Evolutionary conservation across 257 asterid species (phyloP).

Genomic region (Solanum verrucosum): DNA sequence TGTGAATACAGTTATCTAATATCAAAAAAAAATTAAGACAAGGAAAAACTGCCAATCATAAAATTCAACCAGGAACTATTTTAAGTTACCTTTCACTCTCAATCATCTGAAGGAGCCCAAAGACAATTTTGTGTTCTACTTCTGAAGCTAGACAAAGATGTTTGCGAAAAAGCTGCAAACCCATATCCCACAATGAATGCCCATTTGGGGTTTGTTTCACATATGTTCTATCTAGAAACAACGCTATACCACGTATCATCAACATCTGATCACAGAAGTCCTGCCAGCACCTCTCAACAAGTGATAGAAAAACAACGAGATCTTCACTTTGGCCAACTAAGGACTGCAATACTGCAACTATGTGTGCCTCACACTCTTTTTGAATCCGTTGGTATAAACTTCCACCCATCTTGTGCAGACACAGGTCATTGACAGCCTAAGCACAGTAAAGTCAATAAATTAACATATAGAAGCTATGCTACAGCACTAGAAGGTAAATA

Average conservation of each 20-base stretch:
- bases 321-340: slow-evolving; percentile 93
- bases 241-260: slow-evolving; percentile 90
- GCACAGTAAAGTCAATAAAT: slow-evolving; percentile 9
- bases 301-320: slow-evolving; percentile 78
- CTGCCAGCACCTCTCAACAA: slow-evolving; percentile 92
- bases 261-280: slow-evolving; percentile 95
- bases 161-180: slow-evolving; percentile 88
- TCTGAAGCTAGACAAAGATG: slow-evolving; percentile 85
- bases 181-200: slow-evolving; percentile 97
- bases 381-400: slow-evolving; percentile 77
- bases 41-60: neutral
- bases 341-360: slow-evolving; percentile 59
- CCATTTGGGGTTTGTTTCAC: slow-evolving; percentile 87
- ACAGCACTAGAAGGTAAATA: neutral
- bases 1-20: neutral
- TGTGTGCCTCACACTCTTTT: slow-evolving; percentile 76
- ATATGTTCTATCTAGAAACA: slow-evolving; percentile 87
- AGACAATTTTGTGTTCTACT: slow-evolving; percentile 85
- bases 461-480: slow-evolving; percentile 10
- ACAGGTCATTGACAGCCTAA: slow-evolving; percentile 86
- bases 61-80: neutral
- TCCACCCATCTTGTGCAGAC: slow-evolving; percentile 93
- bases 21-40: neutral
- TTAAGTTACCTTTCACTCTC: slow-evolving; percentile 72
- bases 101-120: slow-evolving; percentile 86